Conservation (phyloP, 1,284 basidiomycete genomes). For the Boletellus sp. region DNA sequence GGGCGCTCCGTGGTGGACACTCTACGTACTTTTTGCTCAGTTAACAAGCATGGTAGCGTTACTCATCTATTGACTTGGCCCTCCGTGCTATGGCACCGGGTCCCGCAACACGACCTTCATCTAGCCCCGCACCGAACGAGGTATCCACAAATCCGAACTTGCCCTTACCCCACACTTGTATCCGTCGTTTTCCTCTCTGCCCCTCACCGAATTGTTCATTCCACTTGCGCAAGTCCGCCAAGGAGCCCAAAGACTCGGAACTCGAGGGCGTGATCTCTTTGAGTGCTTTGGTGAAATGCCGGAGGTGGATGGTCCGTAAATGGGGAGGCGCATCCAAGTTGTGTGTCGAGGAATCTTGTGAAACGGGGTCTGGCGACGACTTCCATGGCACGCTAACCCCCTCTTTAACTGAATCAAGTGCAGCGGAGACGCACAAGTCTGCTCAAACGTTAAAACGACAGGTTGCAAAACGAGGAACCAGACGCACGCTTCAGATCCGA, state of each 20-base stretch:
- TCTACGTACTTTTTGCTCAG: slow-evolving; percentile 10
- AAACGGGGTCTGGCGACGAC: slow-evolving; percentile 17
- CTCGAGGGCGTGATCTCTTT: slow-evolving; percentile 85
- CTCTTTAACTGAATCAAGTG: slow-evolving; percentile 86
- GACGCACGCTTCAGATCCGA: slow-evolving; percentile 89
- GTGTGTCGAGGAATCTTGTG: slow-evolving; percentile 6
- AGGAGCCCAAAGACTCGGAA: slow-evolving; percentile 75
- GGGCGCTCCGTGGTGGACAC: not conserved
- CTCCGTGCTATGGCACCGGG: slow-evolving; percentile 17
- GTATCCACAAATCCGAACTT: slow-evolving; percentile 66
- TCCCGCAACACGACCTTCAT: slow-evolving; percentile 44
- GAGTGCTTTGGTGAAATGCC: slow-evolving; percentile 79
- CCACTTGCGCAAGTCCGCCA: slow-evolving; percentile 84
- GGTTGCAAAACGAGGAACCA: not conserved
- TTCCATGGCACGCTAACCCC: slow-evolving; percentile 74
- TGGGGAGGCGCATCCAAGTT: slow-evolving; percentile 8
- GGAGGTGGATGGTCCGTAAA: slow-evolving; percentile 47
- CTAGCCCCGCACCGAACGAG: slow-evolving; percentile 28
- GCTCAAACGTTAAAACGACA: slow-evolving; percentile 14
- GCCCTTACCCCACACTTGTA: slow-evolving; percentile 71
- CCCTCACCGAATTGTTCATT: slow-evolving; percentile 91
- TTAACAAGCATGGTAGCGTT: slow-evolving; percentile 19
- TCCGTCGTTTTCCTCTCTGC: slow-evolving; percentile 52
- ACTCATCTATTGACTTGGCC: slow-evolving; percentile 25
- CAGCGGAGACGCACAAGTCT: slow-evolving; percentile 90